A percentile compares a stretch with the other conserved stretches of the same genome.
phyloP scores from a whole-genome alignment of 2,329 filamentous ascomycete genomes.

The Fusarium sarcochroum region DNA sequence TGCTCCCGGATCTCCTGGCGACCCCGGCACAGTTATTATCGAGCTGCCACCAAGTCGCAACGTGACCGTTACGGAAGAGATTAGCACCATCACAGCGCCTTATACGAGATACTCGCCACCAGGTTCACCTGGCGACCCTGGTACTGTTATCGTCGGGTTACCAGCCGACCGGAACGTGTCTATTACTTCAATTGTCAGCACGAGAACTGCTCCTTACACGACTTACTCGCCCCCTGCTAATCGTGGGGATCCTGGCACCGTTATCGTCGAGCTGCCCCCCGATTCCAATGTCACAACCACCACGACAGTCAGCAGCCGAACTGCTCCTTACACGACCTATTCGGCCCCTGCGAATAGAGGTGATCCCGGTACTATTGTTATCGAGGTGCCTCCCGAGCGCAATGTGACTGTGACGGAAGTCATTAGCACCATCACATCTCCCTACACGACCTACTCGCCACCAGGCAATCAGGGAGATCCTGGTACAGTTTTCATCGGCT shows the following conservation, averaged over 20 bases:
- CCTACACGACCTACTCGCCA: conserved; percentile 19
- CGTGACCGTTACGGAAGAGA: neutral
- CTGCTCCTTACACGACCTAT: neutral
- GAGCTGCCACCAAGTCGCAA: conserved; percentile 8
- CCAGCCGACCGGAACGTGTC: too few species aligned
- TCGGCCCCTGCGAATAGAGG: neutral
- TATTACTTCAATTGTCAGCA: conserved; percentile 4
- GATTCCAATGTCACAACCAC: conserved; percentile 18
- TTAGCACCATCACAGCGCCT: conserved; percentile 1
- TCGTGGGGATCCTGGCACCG: conserved; percentile 6
- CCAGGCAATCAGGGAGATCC: conserved; percentile 18
- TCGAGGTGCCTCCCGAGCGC: conserved; percentile 22
- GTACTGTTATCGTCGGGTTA: neutral
- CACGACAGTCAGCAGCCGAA: conserved; percentile 1
- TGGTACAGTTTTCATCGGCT: conserved; percentile 23
- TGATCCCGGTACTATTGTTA: conserved; percentile 14
- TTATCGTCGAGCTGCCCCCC: conserved; percentile 14
- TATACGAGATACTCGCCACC: conserved; percentile 13
- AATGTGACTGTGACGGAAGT: conserved; percentile 30
- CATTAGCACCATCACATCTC: conserved; percentile 18
- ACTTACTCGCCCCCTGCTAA: neutral
- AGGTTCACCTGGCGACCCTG: conserved; percentile 2
- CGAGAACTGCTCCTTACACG: neutral
- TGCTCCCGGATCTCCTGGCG: conserved; percentile 14
- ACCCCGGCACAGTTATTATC: conserved; percentile 27